Percentiles rank a stretch among this genome's conserved stretches.
Evolutionary conservation across 345 rosid species (phyloP).

Genomic region (Carallia brachiata): DNA sequence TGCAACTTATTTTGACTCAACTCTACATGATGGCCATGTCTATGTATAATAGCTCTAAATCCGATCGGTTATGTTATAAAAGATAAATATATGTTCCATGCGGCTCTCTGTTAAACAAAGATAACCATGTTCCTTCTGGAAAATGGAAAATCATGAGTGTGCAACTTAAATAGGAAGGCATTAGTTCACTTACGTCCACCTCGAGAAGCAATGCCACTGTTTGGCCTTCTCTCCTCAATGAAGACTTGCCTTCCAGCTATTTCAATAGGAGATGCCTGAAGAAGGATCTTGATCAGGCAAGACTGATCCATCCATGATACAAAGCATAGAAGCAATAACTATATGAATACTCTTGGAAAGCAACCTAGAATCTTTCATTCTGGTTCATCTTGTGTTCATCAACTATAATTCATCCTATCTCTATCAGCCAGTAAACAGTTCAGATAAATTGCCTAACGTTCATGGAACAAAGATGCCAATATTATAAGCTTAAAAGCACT

Average conservation of each 20-base stretch:
- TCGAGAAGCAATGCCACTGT: conserved; percentile 58
- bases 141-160: background rate
- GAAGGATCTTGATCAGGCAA: conserved; percentile 15
- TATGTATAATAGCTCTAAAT: too few relatives aligned
- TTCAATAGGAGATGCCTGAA: conserved; percentile 86
- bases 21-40: too few relatives aligned
- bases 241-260: conserved; percentile 83
- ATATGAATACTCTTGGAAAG: background rate
- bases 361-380: background rate
- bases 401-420: too few relatives aligned
- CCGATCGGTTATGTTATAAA: too few relatives aligned
- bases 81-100: too few relatives aligned
- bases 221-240: conserved; percentile 96
- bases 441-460: too few relatives aligned
- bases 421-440: too few relatives aligned
- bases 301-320: background rate
- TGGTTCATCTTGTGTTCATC: background rate
- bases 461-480: too few relatives aligned
- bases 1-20: too few relatives aligned
- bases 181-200: conserved; percentile 69
- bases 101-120: too few relatives aligned
- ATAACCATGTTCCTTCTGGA: too few relatives aligned
- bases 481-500: too few relatives aligned
- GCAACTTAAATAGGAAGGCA: background rate
- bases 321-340: background rate